These are phyloP conservation scores for Calonectria crousiana DNA, from an alignment of 2,329 filamentous ascomycete species.

Conservation along the genomic window DNA sequence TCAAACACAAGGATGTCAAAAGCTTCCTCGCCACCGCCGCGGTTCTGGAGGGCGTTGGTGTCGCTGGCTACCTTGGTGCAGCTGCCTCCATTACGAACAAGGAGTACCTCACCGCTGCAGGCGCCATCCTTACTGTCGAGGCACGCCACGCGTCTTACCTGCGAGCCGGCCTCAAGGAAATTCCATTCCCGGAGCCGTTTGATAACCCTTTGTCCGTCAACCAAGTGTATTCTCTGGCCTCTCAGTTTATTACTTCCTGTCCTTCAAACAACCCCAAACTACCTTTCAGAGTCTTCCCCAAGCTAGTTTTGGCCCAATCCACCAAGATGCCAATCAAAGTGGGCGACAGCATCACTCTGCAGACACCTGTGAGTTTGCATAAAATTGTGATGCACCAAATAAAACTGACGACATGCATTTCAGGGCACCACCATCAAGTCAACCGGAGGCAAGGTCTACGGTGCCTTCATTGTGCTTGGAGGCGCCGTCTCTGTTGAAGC, in stretches of 20 bases:
- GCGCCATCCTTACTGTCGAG: constrained; percentile 74
- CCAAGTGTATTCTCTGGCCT: constrained; percentile 73
- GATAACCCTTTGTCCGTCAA: constrained; percentile 70
- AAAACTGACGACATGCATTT: neutral
- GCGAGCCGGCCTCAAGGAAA: constrained; percentile 60
- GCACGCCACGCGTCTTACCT: constrained; percentile 73
- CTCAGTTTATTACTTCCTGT: constrained; percentile 70
- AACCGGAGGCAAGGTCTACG: constrained; percentile 21
- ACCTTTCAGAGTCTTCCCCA: constrained; percentile 72
- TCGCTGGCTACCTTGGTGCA: constrained; percentile 74
- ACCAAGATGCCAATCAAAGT: constrained; percentile 41
- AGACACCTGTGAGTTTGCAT: constrained; percentile 38
- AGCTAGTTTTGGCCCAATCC: constrained; percentile 51
- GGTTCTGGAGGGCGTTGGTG: constrained; percentile 74
- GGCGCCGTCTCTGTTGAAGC: constrained; percentile 19
- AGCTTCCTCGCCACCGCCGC: constrained; percentile 71
- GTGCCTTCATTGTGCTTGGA: constrained; percentile 21
- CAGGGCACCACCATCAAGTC: constrained; percentile 40
- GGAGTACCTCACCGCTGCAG: constrained; percentile 69
- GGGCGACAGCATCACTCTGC: constrained; percentile 41
- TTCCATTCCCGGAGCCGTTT: constrained; percentile 70
- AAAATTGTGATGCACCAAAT: neutral
- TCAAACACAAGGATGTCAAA: constrained; percentile 69
- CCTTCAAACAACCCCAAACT: constrained; percentile 66
- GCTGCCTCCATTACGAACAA: constrained; percentile 70